Conservation (phyloP, 192 early-diverging fungal genomes). For the Rhizophagus sp. region DNA sequence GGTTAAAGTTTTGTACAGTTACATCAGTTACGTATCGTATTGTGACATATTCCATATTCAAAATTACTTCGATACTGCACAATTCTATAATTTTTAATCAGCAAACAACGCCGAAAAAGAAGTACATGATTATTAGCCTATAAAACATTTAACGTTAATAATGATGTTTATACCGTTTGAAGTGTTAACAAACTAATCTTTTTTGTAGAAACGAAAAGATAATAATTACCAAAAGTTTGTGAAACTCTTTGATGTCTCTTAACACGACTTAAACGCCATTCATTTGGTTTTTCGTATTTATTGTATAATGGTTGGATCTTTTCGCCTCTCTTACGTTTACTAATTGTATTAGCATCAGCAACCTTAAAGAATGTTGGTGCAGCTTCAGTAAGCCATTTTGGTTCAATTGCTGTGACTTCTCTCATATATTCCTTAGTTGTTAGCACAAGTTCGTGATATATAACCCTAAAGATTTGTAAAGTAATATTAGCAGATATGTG, state of each 20-base stretch:
- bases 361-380: constrained; percentile 98
- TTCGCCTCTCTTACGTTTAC: constrained; percentile 91
- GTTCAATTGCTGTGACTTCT: constrained; percentile 85
- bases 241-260: constrained; percentile 70
- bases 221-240: constrained; percentile 71
- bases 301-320: constrained; percentile 90
- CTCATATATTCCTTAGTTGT: constrained; percentile 94
- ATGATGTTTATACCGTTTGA: too few relatives aligned
- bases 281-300: constrained; percentile 93
- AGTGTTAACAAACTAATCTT: too few relatives aligned
- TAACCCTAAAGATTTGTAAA: constrained; percentile 82
- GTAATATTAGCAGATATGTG: constrained; percentile 80
- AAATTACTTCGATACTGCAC: too few relatives aligned
- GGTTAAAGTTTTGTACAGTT: too few relatives aligned
- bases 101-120: too few relatives aligned
- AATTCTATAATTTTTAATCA: too few relatives aligned
- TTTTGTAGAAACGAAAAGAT: too few relatives aligned
- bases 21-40: too few relatives aligned
- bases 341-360: constrained; percentile 93
- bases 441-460: constrained; percentile 89
- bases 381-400: constrained; percentile 93
- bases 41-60: too few relatives aligned
- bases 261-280: constrained; percentile 88
- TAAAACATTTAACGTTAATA: too few relatives aligned
- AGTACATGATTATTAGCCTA: too few relatives aligned